Evolutionary conservation across 352 stramenopile genomes (phyloP).

Genomic region (Pythium coloratum): DNA sequence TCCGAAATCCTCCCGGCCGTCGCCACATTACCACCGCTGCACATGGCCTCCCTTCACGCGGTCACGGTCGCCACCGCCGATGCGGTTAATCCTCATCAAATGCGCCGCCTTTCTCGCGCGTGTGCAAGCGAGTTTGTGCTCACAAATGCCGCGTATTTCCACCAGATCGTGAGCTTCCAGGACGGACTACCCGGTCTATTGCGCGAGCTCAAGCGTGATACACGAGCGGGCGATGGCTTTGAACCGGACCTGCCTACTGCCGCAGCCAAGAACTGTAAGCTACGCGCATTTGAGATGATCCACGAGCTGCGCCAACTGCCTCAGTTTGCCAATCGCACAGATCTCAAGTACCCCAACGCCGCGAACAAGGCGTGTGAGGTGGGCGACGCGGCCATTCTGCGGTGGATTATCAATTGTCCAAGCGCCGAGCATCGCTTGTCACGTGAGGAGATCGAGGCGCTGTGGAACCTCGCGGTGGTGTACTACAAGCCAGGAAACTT

Average conservation of each 20-base stretch:
- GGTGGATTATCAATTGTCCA: background rate
- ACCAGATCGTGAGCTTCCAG: slow-evolving; percentile 8
- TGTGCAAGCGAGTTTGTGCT: background rate
- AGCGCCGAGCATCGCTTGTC: background rate
- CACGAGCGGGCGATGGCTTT: background rate
- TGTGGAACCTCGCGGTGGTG: background rate
- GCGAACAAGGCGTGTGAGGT: background rate
- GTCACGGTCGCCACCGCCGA: no score
- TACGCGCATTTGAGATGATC: slow-evolving; percentile 8
- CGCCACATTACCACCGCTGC: background rate
- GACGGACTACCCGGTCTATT: background rate
- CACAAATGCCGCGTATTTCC: background rate
- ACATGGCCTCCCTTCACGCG: no score
- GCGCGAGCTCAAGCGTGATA: slow-evolving; percentile 5
- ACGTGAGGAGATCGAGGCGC: background rate
- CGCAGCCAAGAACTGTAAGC: background rate
- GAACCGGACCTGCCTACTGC: background rate
- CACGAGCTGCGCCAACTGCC: background rate
- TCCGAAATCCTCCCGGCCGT: no score
- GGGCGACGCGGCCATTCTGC: background rate
- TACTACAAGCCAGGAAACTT: background rate
- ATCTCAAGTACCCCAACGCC: background rate
- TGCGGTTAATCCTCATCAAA: background rate
- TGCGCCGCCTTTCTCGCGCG: background rate
- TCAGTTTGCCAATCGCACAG: background rate